Evolutionary conservation across 805 yeast species (phyloP).

Genomic region (Sugiyamaella floridensis): DNA sequence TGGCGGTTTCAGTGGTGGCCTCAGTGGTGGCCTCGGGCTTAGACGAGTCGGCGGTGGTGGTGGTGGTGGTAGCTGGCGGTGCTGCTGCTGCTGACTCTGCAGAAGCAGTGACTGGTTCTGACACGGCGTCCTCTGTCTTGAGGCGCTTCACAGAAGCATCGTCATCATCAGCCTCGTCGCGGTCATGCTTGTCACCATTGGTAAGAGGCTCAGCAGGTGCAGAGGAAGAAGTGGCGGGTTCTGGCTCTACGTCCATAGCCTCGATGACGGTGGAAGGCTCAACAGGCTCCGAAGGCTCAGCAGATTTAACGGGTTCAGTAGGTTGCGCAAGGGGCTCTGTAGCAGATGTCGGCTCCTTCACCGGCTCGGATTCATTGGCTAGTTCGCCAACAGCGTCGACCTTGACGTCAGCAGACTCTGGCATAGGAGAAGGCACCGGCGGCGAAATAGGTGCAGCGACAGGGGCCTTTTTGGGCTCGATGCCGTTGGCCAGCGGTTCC

Average conservation of each 20-base stretch:
- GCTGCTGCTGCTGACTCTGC: background rate
- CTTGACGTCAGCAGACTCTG: conserved; percentile 1
- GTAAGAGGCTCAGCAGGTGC: background rate
- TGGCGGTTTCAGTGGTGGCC: conserved; percentile 1
- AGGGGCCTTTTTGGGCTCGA: background rate
- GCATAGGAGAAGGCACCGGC: conserved; percentile 15
- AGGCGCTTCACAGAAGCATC: background rate
- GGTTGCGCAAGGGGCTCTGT: background rate
- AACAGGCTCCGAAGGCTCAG: no score
- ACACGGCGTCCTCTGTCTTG: background rate
- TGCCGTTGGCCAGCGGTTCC: background rate
- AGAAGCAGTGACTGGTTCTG: no score
- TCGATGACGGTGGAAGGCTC: background rate
- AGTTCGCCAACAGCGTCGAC: background rate
- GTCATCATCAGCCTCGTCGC: background rate
- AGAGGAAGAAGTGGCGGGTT: background rate
- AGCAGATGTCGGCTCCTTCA: background rate
- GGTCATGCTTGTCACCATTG: background rate
- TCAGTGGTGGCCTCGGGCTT: background rate
- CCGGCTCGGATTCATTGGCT: background rate
- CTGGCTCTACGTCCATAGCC: background rate
- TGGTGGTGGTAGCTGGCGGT: no score
- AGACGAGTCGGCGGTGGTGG: no score
- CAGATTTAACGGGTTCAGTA: background rate
- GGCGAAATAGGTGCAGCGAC: conserved; percentile 14